Conservation (phyloP, 192 early-diverging fungal species). For the Radiomyces spectabilis region DNA sequence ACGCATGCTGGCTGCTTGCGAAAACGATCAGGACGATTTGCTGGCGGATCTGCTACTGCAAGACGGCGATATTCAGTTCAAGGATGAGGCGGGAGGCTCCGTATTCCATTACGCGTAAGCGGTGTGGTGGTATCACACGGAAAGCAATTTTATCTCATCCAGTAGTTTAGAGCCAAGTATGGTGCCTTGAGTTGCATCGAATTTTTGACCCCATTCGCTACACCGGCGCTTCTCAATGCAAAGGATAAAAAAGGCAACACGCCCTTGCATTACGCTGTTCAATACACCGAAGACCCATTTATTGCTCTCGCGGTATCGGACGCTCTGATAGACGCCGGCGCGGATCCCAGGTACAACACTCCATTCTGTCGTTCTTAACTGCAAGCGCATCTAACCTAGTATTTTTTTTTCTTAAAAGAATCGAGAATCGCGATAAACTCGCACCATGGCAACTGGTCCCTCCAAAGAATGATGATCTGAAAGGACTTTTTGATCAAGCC, state of each 20-base stretch:
- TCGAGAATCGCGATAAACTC: slow-evolving; percentile 16
- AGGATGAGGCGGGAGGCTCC: slow-evolving; percentile 55
- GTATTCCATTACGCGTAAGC: slow-evolving; percentile 62
- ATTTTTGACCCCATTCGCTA: slow-evolving; percentile 36
- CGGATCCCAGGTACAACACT: slow-evolving; percentile 35
- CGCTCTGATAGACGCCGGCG: slow-evolving; percentile 44
- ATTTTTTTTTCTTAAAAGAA: slow-evolving; percentile 7
- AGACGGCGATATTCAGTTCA: slow-evolving; percentile 50
- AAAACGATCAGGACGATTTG: slow-evolving; percentile 61
- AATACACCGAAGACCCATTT: slow-evolving; percentile 42
- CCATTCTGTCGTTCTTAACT: no score
- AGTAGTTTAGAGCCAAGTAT: slow-evolving; percentile 38
- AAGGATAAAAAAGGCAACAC: slow-evolving; percentile 37
- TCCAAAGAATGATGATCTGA: slow-evolving; percentile 22
- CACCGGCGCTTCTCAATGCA: slow-evolving; percentile 44
- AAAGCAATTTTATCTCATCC: no score
- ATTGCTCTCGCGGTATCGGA: slow-evolving; percentile 52
- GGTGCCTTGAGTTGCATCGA: slow-evolving; percentile 55
- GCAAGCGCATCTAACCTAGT: no score
- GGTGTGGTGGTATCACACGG: background rate
- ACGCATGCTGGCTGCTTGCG: slow-evolving; percentile 61
- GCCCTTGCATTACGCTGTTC: slow-evolving; percentile 62
- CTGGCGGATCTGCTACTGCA: slow-evolving; percentile 48
- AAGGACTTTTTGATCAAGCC: slow-evolving; percentile 14
- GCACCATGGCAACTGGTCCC: slow-evolving; percentile 11